Percentiles rank a stretch among this genome's conserved stretches.
These are phyloP conservation scores for Aureobasidium sp. DNA, from an alignment of 2,329 filamentous ascomycete species.

Conservation along the genomic window DNA sequence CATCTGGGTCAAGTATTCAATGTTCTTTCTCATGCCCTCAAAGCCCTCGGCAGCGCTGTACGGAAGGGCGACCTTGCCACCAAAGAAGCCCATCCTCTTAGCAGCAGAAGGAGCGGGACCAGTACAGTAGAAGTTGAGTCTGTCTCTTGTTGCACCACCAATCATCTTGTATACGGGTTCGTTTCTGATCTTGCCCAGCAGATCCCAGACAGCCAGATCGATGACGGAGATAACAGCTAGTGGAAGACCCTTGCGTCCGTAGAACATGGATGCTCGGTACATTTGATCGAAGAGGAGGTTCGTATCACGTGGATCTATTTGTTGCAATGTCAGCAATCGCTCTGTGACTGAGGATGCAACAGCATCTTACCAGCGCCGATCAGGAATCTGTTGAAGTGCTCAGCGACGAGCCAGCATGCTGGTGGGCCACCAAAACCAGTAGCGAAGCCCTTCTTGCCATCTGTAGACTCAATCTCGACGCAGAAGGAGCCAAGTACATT, in stretches of 20 bases:
- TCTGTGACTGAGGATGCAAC: not conserved
- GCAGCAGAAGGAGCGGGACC: conserved; percentile 76
- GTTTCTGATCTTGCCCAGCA: conserved; percentile 81
- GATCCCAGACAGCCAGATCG: conserved; percentile 86
- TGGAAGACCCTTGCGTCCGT: conserved; percentile 85
- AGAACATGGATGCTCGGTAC: conserved; percentile 95
- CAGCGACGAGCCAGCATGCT: conserved; percentile 86
- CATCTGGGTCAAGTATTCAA: conserved; percentile 81
- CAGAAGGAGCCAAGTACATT: conserved; percentile 91
- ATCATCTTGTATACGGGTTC: conserved; percentile 95
- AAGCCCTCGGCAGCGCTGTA: conserved; percentile 85
- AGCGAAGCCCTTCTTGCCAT: conserved; percentile 89
- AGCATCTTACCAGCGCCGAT: conserved; percentile 58
- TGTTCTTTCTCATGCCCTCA: conserved; percentile 76
- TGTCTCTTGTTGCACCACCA: conserved; percentile 77
- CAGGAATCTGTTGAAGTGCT: conserved; percentile 89
- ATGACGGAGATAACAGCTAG: conserved; percentile 91
- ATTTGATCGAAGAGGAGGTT: conserved; percentile 93
- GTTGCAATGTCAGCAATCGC: conserved; percentile 16
- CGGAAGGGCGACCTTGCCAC: conserved; percentile 82
- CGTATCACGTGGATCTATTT: conserved; percentile 75
- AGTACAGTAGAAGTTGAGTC: conserved; percentile 89
- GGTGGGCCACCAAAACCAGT: conserved; percentile 92
- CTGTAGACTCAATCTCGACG: conserved; percentile 78
- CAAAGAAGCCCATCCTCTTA: conserved; percentile 81